Conservation (phyloP, 129 eudicot species). For the Helianthus tuberosus region DNA sequence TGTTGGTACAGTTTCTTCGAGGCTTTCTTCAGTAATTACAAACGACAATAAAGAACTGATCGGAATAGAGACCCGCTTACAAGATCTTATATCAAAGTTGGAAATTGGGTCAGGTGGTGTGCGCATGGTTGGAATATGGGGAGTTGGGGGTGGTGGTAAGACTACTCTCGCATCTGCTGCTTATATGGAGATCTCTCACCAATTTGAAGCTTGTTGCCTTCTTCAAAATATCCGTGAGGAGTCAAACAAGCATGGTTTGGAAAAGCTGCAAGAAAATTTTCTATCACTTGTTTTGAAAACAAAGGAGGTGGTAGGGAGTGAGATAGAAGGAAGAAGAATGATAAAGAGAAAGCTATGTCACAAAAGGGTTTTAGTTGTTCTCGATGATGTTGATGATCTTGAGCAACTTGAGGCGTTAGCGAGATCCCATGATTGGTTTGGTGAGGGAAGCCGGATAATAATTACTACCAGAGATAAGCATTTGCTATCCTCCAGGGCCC, state of each 20-base stretch:
- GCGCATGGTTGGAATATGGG: conserved; percentile 15
- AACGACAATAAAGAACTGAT: not conserved
- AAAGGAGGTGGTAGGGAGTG: too few relatives aligned
- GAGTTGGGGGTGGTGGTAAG: conserved; percentile 16
- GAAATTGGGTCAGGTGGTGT: conserved; percentile 8
- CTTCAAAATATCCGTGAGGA: not conserved
- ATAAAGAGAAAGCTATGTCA: not conserved
- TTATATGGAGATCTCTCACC: not conserved
- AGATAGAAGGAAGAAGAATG: too few relatives aligned
- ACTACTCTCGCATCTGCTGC: conserved; percentile 7
- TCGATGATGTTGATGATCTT: conserved; percentile 5
- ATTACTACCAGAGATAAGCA: conserved; percentile 1
- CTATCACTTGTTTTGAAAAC: not conserved
- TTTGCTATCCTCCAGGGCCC: not conserved
- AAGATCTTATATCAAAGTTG: not conserved
- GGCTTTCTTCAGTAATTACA: not conserved
- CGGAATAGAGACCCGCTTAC: not conserved
- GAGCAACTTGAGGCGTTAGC: not conserved
- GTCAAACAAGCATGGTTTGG: not conserved
- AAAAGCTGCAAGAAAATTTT: not conserved
- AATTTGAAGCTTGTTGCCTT: not conserved
- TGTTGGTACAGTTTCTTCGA: not conserved
- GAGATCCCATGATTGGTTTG: conserved; percentile 6
- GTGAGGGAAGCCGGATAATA: not conserved
- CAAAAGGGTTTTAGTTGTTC: conserved; percentile 11